These are phyloP conservation scores for Gossypium anomalum DNA, from an alignment of 345 rosid species.

Conservation along the genomic window DNA sequence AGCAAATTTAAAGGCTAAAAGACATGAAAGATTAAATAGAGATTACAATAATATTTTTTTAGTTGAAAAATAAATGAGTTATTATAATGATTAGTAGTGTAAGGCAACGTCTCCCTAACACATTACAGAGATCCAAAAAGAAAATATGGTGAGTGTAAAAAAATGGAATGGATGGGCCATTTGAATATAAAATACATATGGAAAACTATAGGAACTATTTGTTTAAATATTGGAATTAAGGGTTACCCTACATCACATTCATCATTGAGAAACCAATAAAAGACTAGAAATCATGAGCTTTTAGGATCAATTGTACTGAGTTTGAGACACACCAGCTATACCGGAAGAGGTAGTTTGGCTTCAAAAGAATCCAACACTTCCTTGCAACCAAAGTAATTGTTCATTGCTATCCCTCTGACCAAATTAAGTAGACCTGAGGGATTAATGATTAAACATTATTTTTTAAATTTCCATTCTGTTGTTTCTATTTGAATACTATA, in stretches of 20 bases:
- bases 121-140: background rate
- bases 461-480: too few species aligned
- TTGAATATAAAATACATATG: background rate
- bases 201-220: background rate
- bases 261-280: background rate
- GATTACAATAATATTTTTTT: too few species aligned
- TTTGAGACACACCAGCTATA: background rate
- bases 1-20: too few species aligned
- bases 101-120: background rate
- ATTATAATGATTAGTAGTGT: background rate
- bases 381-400: background rate
- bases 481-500: too few species aligned
- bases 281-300: conserved; percentile 1
- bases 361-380: background rate
- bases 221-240: background rate
- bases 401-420: background rate
- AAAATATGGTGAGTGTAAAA: background rate
- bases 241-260: conserved; percentile 7
- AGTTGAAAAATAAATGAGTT: too few species aligned
- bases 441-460: too few species aligned
- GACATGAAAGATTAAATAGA: too few species aligned
- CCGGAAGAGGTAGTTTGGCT: background rate
- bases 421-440: background rate
- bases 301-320: background rate
- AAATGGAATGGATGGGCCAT: conserved; percentile 3